phyloP scores from a whole-genome alignment of 495 filamentous ascomycete genomes.

The Aspergillus heteromorphus region DNA sequence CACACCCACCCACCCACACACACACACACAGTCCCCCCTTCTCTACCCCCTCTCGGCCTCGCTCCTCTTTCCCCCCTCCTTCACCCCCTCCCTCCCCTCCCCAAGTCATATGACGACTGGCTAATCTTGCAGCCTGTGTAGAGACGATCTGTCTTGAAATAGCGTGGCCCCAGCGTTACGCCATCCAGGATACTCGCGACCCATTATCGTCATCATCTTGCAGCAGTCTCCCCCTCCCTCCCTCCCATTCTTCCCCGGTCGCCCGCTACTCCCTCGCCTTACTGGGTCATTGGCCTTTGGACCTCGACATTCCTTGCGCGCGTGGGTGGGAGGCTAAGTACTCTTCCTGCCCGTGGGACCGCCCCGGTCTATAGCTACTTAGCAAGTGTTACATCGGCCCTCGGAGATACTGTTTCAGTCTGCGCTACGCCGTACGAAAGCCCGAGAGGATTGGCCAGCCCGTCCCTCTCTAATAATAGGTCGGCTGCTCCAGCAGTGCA shows the following conservation, averaged over 20 bases:
- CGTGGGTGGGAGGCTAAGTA: not conserved
- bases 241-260: constrained; percentile 10
- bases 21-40: not conserved
- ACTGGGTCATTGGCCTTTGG: not conserved
- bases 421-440: not conserved
- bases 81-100: not conserved
- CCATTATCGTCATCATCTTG: constrained; percentile 13
- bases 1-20: constrained; percentile 10
- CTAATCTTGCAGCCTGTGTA: constrained; percentile 19
- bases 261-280: constrained; percentile 15
- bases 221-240: not conserved
- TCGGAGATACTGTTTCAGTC: constrained; percentile 2
- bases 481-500: not conserved
- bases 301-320: constrained; percentile 3
- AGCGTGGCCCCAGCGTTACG: constrained; percentile 12
- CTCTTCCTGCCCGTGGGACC: not conserved
- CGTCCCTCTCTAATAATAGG: not conserved
- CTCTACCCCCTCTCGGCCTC: not conserved
- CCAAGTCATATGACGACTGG: constrained; percentile 19
- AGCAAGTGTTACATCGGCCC: not conserved
- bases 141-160: constrained; percentile 12
- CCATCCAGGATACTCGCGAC: constrained; percentile 4
- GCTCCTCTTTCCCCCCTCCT: not conserved
- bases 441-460: not conserved
- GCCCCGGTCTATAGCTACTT: not conserved